Evolutionary conservation across 2,329 filamentous ascomycete species (phyloP).

Genomic region (Lasiodiplodia hormozganensis): DNA sequence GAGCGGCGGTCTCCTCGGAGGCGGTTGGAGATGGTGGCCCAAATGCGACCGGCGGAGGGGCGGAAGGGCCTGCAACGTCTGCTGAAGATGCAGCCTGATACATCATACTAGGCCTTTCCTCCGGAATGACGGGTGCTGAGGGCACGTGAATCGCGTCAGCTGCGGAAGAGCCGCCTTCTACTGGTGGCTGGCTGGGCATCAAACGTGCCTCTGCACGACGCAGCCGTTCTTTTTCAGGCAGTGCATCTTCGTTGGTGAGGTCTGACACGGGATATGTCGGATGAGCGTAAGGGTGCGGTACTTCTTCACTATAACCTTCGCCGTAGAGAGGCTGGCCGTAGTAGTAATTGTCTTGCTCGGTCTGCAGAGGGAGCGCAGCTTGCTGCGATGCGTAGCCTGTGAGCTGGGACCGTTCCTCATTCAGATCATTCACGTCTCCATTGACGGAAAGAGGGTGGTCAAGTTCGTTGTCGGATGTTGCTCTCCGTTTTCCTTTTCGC

Average conservation of each 20-base stretch:
- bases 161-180: constrained; percentile 50
- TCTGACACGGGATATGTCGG: constrained; percentile 24
- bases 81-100: not conserved
- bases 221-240: constrained; percentile 83
- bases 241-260: constrained; percentile 57
- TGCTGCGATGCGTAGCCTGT: not conserved
- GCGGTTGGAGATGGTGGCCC: constrained; percentile 4
- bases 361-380: not conserved
- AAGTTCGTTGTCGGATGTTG: constrained; percentile 33
- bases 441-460: constrained; percentile 8
- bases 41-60: not conserved
- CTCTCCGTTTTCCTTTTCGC: constrained; percentile 55
- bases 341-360: constrained; percentile 36
- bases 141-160: constrained; percentile 41
- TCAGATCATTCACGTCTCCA: not conserved
- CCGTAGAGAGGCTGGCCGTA: constrained; percentile 34
- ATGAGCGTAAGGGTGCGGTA: constrained; percentile 28
- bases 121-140: constrained; percentile 42
- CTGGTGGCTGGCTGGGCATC: constrained; percentile 79
- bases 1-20: not conserved
- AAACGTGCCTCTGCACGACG: constrained; percentile 78
- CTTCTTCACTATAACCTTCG: constrained; percentile 27
- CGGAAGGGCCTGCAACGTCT: constrained; percentile 10
- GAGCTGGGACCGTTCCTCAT: constrained; percentile 30
- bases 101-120: not conserved